Base-by-base conservation (phyloP, 257 asterid species). In the Marsdenia floribunda region DNA sequence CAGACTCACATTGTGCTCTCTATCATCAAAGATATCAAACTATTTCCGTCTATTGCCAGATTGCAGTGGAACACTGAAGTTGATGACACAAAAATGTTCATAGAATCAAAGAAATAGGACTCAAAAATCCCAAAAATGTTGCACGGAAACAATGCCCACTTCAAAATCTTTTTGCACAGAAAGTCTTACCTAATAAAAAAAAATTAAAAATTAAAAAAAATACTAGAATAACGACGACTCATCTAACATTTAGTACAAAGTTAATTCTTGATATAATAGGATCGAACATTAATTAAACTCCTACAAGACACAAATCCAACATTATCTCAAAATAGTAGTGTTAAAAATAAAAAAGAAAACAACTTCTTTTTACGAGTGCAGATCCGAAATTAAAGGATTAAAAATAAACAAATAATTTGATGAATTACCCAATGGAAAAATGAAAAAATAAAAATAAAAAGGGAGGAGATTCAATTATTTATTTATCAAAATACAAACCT, bases 401-500 rank as follows among this genome's bases (percentile, higher is more conserved):
- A 52, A 70, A 52, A 70, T 46, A 26, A 52, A 71, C 33, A 26
- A 24, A 71, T 53, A 53, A 70, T 26, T 71, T 46, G 14, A 14
- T 3, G 40, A 69, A 70, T 47, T 50, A 47, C 63, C 42, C 15
- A 35, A 67, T 5, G 1, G 19, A n/a, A 18, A 1, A 76, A 42
- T 0, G 33, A 29, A 29, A 29, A 29, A 29, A 29, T n/a, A 29
- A 29, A 29, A 15, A 77, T 55, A 3, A 5, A 21, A 40, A 58
- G 33, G 22, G 38, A 29, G 9, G 19, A 10, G 50, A 58, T 64
- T 55, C 19, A 24, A 54, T 21, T 19, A 76, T 12, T 18, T 24
- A 68, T 13, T 53, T 18, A 12, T 35, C 3, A 52, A 35, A 40
- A 26, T 19, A 77, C 24, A 26, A 73, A 91, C 98, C 97, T 91